Evolutionary conservation across 495 filamentous ascomycete species (phyloP), one percentile per base, ranked within the genome.

Genomic region (Neurospora africana): DNA sequence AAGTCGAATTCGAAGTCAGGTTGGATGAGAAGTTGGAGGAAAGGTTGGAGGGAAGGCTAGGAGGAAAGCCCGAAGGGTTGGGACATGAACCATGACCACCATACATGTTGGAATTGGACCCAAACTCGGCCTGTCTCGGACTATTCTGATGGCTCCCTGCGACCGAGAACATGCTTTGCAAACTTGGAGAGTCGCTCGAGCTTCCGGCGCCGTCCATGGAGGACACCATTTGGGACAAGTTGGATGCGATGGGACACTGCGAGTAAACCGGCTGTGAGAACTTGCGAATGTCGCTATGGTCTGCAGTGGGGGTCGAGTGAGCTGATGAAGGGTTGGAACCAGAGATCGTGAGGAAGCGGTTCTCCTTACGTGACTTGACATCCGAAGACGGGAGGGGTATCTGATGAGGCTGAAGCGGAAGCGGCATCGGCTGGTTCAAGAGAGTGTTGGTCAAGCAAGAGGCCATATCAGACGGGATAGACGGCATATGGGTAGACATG

Each of bases 381-480:
- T 84, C 81, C 36, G 79, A 74, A 27, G 79, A 74, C 0, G 81
- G 78, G 4, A 79, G 74, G 4, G 73, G 69, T 53, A 79, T 73
- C 30, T 67, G 74, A 37, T 79, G 76, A 19, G 74, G 69, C 11
- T 76, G 76, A 17, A 81, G 72, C 2, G 81, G 79, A 21, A 82
- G 74, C 2, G 82, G 79, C 19, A 81, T 73, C 8, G 83, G 81
- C 69, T 85, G 83, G 72, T 83, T 84, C 37, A 85, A 72, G 21
- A 85, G 77, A 21, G 83, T 83, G 41, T 84, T 77, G 0, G 82
- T 80, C 19, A 85, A 78, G 61, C 81, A 80, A 4, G 81, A 78
- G 19, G 81, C 78, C n/a, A 83, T 73, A 43, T 82, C 79, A 5
- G 78, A 68, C 1, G 81, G 78, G 19, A 84, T 58, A 4, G 37